Evolutionary conservation across 768 basidiomycete genomes (phyloP), one percentile per base, ranked within the genome.

Genomic region (Leccinum truebloodii): DNA sequence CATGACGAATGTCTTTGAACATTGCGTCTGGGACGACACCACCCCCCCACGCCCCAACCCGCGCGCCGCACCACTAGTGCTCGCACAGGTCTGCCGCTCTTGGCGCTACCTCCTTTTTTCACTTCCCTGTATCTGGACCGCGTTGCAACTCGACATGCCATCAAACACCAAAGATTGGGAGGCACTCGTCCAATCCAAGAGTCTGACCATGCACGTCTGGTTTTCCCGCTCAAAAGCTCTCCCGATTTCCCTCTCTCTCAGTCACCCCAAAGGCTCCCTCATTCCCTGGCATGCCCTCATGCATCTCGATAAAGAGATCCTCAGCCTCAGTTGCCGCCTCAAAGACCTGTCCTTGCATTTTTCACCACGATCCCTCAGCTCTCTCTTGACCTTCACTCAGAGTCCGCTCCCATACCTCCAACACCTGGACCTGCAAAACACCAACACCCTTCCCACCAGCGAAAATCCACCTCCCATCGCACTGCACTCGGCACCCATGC

Each of bases 71-170:
- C 74, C 72, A 0, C 44, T 75, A 18, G 34, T 75, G 7, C 69
- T 75, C 50, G 59, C 44, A 4, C 74, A 74, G 39, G 61, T 75
- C 55, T 75, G 72, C 63, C 66, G 69, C 41, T 67, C 73, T 22
- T 73, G 72, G 72, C 65, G 70, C n/a, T 57, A 56, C 32, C 73
- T 73, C 55, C 30, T 73, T 10, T 68, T 70, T 55, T 66, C 72
- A 41, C 67, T 75, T 4, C 65, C 71, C 13, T 65, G 63, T 3
- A 26, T 73, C 14, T 73, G 72, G 72, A 55, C 62, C 22, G 34
- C 54, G 8, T 41, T 73, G 37, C 68, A 63, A 7, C 60, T 73
- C 58, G 70, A 68, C 20, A 35, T 73, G 26, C 72, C 71, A 2
- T 32, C 67, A 0, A 39, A n/a, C 1, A 53, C 63, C 24, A 63